These are phyloP conservation scores for Adenanthera pavonina DNA, from an alignment of 306 rosid species.

Conservation along the genomic window DNA sequence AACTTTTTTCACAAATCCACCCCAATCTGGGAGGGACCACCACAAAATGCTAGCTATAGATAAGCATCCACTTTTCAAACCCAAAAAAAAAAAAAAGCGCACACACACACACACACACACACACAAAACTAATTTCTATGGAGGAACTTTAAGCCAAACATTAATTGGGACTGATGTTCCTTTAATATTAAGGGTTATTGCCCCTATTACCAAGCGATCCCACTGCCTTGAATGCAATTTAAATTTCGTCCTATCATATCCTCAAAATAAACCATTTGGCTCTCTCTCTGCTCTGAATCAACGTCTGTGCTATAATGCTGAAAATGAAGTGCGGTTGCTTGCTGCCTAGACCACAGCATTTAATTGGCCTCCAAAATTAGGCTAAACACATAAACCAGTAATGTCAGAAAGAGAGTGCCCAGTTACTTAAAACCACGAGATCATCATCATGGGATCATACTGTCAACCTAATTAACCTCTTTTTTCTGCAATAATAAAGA, in stretches of 20 bases:
- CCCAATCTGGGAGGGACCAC: constrained; percentile 49
- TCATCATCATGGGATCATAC: neutral
- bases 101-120: no score
- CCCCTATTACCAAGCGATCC: constrained; percentile 54
- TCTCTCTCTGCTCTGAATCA: constrained; percentile 41
- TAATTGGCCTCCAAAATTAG: constrained; percentile 66
- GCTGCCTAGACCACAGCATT: constrained; percentile 55
- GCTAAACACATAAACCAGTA: constrained; percentile 48
- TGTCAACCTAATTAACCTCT: constrained; percentile 27
- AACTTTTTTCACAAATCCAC: constrained; percentile 31
- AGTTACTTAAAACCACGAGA: constrained; percentile 23
- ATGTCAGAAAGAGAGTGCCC: constrained; percentile 37
- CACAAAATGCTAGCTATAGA: constrained; percentile 5
- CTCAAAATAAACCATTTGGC: constrained; percentile 34
- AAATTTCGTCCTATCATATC: constrained; percentile 53
- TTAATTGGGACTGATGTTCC: neutral
- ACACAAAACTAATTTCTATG: constrained; percentile 7
- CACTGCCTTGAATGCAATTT: constrained; percentile 60
- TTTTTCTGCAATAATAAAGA: constrained; percentile 25
- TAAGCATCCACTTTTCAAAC: neutral
- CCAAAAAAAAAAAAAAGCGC: neutral
- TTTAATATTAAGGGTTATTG: constrained; percentile 45
- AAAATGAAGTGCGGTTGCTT: constrained; percentile 50
- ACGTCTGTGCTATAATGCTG: constrained; percentile 56
- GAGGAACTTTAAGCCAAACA: constrained; percentile 35